Conservation (phyloP, 768 basidiomycete genomes). For the Dentipellis sp. region DNA sequence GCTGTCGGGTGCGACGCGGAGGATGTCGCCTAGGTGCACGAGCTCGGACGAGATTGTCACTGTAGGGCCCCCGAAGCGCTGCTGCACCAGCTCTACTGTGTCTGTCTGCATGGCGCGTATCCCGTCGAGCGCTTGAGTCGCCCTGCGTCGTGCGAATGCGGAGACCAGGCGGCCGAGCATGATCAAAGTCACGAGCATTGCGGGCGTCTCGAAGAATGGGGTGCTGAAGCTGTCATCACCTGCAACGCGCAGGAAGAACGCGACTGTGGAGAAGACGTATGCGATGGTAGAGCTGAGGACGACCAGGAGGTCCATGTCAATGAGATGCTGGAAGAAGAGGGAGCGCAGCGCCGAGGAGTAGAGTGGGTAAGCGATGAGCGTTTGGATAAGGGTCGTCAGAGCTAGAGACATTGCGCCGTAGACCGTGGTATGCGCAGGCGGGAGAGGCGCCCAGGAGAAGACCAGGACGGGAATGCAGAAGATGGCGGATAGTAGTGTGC, state of each 20-base stretch:
- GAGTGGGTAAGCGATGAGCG: slow-evolving; percentile 26
- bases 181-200: slow-evolving; percentile 34
- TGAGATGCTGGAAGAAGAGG: slow-evolving; percentile 25
- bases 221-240: slow-evolving; percentile 20
- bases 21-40: slow-evolving; percentile 26
- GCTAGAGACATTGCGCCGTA: slow-evolving; percentile 29
- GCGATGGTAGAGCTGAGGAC: slow-evolving; percentile 29
- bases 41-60: slow-evolving; percentile 21
- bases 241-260: slow-evolving; percentile 25
- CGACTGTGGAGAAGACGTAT: slow-evolving; percentile 31
- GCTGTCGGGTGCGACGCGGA: slow-evolving; percentile 26
- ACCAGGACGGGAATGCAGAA: slow-evolving; percentile 33
- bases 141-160: slow-evolving; percentile 26
- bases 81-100: slow-evolving; percentile 21
- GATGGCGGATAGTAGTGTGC: slow-evolving; percentile 22
- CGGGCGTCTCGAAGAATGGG: slow-evolving; percentile 34
- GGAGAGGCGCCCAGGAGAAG: slow-evolving; percentile 33
- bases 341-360: slow-evolving; percentile 26
- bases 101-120: slow-evolving; percentile 26
- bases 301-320: slow-evolving; percentile 32
- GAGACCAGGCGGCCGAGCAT: slow-evolving; percentile 30
- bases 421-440: slow-evolving; percentile 20
- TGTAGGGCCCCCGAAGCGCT: slow-evolving; percentile 13
- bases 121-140: slow-evolving; percentile 24
- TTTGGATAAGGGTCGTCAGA: slow-evolving; percentile 30